Evolutionary conservation across 257 asterid genomes (phyloP), one percentile per base, ranked within the genome.

Genomic region (Striga asiatica): DNA sequence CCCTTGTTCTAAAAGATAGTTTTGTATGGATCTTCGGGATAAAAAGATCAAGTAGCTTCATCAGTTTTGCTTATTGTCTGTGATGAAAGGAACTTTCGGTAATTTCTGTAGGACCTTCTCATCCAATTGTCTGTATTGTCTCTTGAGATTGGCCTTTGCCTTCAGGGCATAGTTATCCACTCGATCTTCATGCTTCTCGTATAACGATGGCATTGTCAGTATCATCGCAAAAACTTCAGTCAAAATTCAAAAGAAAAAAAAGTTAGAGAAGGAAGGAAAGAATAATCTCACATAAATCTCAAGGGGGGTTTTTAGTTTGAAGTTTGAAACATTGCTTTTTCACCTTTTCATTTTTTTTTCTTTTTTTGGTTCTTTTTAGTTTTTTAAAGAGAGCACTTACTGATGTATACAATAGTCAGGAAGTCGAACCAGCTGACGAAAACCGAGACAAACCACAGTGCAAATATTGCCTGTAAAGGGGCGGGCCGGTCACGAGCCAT

Each of bases 401-500:
- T 29, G 61, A 80, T 75, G 74, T 83, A 91, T 65, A 73, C 12
- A 2, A 87, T 72, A 23, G 98, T 89, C 69, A 89, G 64, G 71
- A 89, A 75, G 71, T 89, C 98, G 58, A 86, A 83, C 92, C 94
- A 91, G 81, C 94, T 62, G 32, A 92, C 98, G 13, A 87, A 73
- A 19, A 79, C 64, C 1, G 95, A 84, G 42, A 69, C 31, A 18
- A 78, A 12, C 89, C 93, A 86, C 58, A 91, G 64, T 10, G 51
- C 65, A 45, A 76, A 19, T 37, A 91, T 66, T 20, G 78, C 78
- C 98, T 91, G 78, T 60, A 72, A 35, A n/a, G n/a, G n/a, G n/a
- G n/a, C n/a, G n/a, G n/a, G n/a, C n/a, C n/a, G n/a, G n/a, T n/a
- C n/a, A n/a, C n/a, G n/a, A n/a, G n/a, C n/a, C n/a, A n/a, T n/a